Conservation (phyloP, 352 stramenopile genomes). For the Phytophthora pisi region DNA sequence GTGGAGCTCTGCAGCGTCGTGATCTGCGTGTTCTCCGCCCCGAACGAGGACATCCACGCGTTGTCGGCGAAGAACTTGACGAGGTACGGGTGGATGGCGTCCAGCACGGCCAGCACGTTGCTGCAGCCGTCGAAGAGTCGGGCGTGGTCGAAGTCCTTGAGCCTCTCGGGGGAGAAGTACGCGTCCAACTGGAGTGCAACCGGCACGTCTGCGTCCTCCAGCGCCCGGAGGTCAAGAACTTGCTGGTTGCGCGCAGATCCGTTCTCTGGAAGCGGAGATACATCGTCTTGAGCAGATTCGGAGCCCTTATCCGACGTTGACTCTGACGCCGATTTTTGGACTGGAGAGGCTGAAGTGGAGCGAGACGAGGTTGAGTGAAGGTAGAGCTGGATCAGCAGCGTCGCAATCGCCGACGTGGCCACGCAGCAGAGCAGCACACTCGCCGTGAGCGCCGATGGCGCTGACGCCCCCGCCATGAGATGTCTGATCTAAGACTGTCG, state of each 20-base stretch:
- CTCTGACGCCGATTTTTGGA: conserved; percentile 9
- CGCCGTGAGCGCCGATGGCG: conserved; percentile 22
- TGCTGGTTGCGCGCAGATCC: neutral
- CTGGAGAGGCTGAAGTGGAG: neutral
- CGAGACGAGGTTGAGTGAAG: conserved; percentile 19
- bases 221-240: conserved; percentile 31
- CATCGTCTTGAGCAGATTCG: conserved; percentile 2
- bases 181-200: conserved; percentile 44
- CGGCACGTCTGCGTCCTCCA: conserved; percentile 40
- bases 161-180: conserved; percentile 56
- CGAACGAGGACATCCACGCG: conserved; percentile 39
- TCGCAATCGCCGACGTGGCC: conserved; percentile 43
- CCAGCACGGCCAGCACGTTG: conserved; percentile 67
- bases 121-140: conserved; percentile 58
- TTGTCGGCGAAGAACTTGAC: conserved; percentile 50
- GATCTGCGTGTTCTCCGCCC: conserved; percentile 38
- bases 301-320: neutral
- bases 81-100: conserved; percentile 68
- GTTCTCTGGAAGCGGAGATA: conserved; percentile 1
- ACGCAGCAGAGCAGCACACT: conserved; percentile 53
- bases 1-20: conserved; percentile 47
- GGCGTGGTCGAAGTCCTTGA: conserved; percentile 55
- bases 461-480: conserved; percentile 3
- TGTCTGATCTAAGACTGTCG: neutral
- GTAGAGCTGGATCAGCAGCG: conserved; percentile 48